phyloP scores from a whole-genome alignment of 768 basidiomycete genomes.

The Boletus insuetus region DNA sequence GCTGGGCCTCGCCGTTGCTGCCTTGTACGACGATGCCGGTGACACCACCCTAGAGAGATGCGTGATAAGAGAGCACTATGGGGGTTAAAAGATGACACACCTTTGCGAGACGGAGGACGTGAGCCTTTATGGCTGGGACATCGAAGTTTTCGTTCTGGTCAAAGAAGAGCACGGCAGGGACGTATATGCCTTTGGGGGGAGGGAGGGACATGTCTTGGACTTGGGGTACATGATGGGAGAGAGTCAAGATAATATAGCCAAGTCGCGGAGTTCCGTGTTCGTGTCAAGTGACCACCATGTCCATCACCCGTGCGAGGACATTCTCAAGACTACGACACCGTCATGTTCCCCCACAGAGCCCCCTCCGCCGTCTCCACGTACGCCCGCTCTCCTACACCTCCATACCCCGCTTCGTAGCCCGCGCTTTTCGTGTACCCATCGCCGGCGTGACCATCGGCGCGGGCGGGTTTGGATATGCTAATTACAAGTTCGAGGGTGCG shows the following conservation, averaged over 20 bases:
- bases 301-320: too few relatives aligned
- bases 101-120: constrained; percentile 71
- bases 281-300: too few relatives aligned
- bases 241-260: too few relatives aligned
- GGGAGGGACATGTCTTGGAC: not conserved
- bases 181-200: constrained; percentile 44
- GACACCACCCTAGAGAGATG: constrained; percentile 55
- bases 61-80: constrained; percentile 21
- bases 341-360: constrained; percentile 35
- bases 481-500: constrained; percentile 94
- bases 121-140: constrained; percentile 59
- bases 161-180: constrained; percentile 76
- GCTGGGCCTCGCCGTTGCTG: constrained; percentile 75
- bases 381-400: constrained; percentile 83
- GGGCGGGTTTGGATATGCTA: constrained; percentile 90
- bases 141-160: constrained; percentile 71
- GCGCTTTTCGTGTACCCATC: constrained; percentile 85
- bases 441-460: constrained; percentile 89
- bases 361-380: constrained; percentile 64
- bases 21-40: constrained; percentile 73
- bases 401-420: constrained; percentile 83
- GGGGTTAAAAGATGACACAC: constrained; percentile 31
- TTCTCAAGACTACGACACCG: constrained; percentile 17
- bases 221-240: too few relatives aligned
- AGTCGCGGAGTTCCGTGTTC: too few relatives aligned